Percentiles rank a stretch among this genome's conserved stretches.
These are phyloP conservation scores for Phoma sp. DNA, from an alignment of 2,329 filamentous ascomycete genomes.

Conservation along the genomic window DNA sequence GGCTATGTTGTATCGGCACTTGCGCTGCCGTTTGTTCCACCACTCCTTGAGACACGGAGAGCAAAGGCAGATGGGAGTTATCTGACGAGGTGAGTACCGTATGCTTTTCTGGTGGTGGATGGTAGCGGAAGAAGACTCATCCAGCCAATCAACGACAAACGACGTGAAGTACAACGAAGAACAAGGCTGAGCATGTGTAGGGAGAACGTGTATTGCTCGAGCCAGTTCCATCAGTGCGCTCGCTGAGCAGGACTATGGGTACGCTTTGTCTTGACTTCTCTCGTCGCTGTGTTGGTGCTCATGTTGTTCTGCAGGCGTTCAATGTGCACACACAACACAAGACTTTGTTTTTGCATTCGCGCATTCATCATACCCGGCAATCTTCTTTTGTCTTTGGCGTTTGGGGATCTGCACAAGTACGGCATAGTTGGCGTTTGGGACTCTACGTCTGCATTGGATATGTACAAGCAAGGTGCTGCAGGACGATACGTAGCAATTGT, in stretches of 20 bases:
- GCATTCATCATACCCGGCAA: conserved; percentile 1
- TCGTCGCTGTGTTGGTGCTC: neutral
- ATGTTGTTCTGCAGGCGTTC: neutral
- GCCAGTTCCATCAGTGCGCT: conserved; percentile 37
- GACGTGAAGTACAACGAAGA: no score
- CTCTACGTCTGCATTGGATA: neutral
- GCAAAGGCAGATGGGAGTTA: conserved; percentile 48
- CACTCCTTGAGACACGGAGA: conserved; percentile 47
- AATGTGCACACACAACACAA: neutral
- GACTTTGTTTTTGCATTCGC: neutral
- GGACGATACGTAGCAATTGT: neutral
- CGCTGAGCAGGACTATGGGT: conserved; percentile 16
- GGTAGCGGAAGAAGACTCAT: conserved; percentile 7
- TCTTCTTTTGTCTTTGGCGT: neutral
- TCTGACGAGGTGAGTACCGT: conserved; percentile 44
- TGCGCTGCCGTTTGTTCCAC: conserved; percentile 51
- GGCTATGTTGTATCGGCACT: conserved; percentile 49
- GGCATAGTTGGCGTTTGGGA: conserved; percentile 9
- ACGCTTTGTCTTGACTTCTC: no score
- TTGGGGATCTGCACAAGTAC: neutral
- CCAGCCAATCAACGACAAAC: conserved; percentile 5
- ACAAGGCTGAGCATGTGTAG: conserved; percentile 19
- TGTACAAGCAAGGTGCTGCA: neutral
- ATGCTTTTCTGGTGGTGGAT: neutral
- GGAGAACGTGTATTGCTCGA: conserved; percentile 38